A percentile compares a stretch with the other conserved stretches of the same genome.
These are phyloP conservation scores for Kwoniella bestiolae DNA, from an alignment of 768 basidiomycete genomes.

Conservation along the genomic window DNA sequence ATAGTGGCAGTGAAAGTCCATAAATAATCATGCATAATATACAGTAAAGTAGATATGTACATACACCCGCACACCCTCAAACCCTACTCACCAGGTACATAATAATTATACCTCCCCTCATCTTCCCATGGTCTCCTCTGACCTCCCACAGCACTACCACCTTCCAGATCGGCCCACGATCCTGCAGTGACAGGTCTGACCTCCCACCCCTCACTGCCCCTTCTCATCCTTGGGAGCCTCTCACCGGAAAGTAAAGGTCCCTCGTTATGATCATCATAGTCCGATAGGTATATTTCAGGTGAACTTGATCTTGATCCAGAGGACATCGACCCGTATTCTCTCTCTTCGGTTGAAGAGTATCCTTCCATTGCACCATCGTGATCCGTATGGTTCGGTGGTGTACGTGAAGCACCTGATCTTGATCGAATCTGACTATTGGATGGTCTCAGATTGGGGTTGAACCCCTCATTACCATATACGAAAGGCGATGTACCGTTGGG, in stretches of 20 bases:
- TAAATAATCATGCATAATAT: conserved; percentile 4
- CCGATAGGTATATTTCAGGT: conserved; percentile 54
- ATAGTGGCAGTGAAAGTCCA: no score
- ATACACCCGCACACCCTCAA: neutral
- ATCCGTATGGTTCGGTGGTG: neutral
- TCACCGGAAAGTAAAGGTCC: conserved; percentile 25
- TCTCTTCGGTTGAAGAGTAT: conserved; percentile 36
- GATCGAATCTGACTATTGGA: conserved; percentile 61
- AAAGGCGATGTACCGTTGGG: conserved; percentile 63
- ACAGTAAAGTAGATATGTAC: neutral
- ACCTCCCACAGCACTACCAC: conserved; percentile 9
- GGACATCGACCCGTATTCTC: conserved; percentile 16
- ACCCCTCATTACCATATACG: conserved; percentile 73
- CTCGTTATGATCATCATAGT: conserved; percentile 49
- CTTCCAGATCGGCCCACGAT: conserved; percentile 11
- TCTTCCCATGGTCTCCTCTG: conserved; percentile 25
- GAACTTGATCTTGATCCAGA: conserved; percentile 30
- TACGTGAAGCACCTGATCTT: conserved; percentile 1
- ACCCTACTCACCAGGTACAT: conserved; percentile 20
- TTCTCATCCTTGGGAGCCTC: conserved; percentile 32
- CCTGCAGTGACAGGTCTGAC: conserved; percentile 29
- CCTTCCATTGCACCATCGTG: neutral
- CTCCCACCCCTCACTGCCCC: conserved; percentile 57
- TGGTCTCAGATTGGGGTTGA: conserved; percentile 77
- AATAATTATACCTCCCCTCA: conserved; percentile 24